Evolutionary conservation across 768 basidiomycete genomes (phyloP).

Genomic region (Gymnopilus junonius): DNA sequence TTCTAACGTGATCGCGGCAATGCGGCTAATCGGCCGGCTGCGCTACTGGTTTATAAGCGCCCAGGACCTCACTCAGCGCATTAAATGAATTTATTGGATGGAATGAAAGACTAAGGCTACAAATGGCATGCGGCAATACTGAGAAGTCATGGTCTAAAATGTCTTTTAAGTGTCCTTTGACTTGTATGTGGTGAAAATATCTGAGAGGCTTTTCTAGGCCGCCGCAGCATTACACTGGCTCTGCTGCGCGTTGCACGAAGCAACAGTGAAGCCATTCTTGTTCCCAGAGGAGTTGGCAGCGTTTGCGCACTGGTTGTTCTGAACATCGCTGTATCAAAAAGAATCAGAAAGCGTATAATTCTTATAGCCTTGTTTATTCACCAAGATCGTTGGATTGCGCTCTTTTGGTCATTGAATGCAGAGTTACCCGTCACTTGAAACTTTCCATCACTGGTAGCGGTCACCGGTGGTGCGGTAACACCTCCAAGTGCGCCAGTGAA

Average conservation of each 20-base stretch:
- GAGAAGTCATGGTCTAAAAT: neutral
- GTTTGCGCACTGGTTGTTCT: conserved; percentile 63
- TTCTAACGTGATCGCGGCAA: neutral
- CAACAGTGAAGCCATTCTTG: conserved; percentile 49
- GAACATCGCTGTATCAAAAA: conserved; percentile 44
- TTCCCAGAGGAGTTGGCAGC: conserved; percentile 57
- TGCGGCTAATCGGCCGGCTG: neutral
- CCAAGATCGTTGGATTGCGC: conserved; percentile 55
- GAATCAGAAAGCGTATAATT: neutral
- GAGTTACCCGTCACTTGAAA: conserved; percentile 56
- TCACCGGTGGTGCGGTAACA: conserved; percentile 50
- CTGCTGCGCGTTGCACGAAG: conserved; percentile 50
- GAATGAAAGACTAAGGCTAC: neutral
- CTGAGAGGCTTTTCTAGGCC: conserved; percentile 3
- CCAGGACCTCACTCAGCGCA: neutral
- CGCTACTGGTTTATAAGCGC: no score
- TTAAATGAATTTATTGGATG: neutral
- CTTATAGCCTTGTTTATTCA: conserved; percentile 20
- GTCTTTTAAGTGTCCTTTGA: neutral
- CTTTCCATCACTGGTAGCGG: conserved; percentile 40
- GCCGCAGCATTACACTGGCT: conserved; percentile 39
- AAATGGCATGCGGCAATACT: neutral
- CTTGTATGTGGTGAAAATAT: neutral
- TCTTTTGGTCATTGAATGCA: conserved; percentile 46
- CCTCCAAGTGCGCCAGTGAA: conserved; percentile 55